Conservation (phyloP, 495 filamentous ascomycete species). For the Penicillium taxi region DNA sequence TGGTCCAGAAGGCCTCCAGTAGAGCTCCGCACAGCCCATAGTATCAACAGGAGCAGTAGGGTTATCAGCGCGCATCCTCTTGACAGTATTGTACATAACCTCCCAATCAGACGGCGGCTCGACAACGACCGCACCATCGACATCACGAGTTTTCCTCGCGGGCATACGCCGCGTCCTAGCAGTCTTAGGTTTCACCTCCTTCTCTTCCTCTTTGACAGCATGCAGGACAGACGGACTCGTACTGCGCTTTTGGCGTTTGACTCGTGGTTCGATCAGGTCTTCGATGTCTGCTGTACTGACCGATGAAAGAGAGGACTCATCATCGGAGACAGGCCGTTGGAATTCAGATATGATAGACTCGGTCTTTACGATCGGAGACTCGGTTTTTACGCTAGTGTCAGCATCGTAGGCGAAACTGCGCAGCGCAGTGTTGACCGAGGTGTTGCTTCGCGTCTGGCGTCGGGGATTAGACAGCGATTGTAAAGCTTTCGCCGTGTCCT, state of each 20-base stretch:
- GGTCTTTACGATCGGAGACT: too few species aligned
- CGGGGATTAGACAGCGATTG: slow-evolving; percentile 37
- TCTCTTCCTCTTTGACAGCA: slow-evolving; percentile 19
- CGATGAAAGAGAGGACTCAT: slow-evolving; percentile 39
- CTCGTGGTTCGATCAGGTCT: slow-evolving; percentile 44
- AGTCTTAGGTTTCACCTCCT: slow-evolving; percentile 21
- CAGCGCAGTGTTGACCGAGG: slow-evolving; percentile 22
- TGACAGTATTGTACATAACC: slow-evolving; percentile 67
- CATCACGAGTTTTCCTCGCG: slow-evolving; percentile 53
- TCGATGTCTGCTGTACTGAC: slow-evolving; percentile 51
- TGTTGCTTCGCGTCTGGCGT: slow-evolving; percentile 29
- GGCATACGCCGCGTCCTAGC: slow-evolving; percentile 49
- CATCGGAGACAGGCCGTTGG: slow-evolving; percentile 12
- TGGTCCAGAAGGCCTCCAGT: slow-evolving; percentile 33
- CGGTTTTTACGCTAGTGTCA: slow-evolving; percentile 8
- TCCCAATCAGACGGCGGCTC: slow-evolving; percentile 78
- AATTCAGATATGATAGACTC: slow-evolving; percentile 7
- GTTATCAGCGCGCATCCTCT: slow-evolving; percentile 64
- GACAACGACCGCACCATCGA: slow-evolving; percentile 46
- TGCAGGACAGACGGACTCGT: slow-evolving; percentile 5
- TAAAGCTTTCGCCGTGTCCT: slow-evolving; percentile 49
- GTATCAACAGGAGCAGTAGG: slow-evolving; percentile 90
- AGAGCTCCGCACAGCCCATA: slow-evolving; percentile 86
- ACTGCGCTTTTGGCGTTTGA: slow-evolving; percentile 47
- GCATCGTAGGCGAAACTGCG: slow-evolving; percentile 25